phyloP scores from a whole-genome alignment of 2,329 filamentous ascomycete genomes.

The Alternaria viburni region DNA sequence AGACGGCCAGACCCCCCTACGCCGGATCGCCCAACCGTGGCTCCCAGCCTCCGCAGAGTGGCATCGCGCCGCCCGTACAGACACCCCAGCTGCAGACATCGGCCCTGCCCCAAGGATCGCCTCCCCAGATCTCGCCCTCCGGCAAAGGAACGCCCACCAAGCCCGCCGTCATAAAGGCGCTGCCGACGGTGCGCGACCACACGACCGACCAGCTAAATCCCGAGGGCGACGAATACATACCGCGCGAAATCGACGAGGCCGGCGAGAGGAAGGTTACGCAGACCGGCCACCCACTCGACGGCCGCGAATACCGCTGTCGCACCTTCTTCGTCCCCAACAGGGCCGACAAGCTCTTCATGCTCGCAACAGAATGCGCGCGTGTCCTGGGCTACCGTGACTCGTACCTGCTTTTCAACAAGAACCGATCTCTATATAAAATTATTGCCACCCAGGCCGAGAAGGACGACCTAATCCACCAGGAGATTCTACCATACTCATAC shows the following conservation, averaged over 20 bases:
- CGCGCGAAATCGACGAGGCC: constrained; percentile 88
- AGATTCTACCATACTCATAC: constrained; percentile 96
- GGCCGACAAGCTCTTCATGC: constrained; percentile 95
- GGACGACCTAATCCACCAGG: constrained; percentile 92
- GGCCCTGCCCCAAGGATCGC: constrained; percentile 58
- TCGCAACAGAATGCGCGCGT: constrained; percentile 94
- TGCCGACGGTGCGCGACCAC: constrained; percentile 95
- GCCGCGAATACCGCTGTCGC: constrained; percentile 87
- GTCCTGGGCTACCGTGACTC: constrained; percentile 94
- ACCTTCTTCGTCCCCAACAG: constrained; percentile 92
- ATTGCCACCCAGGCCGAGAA: constrained; percentile 96
- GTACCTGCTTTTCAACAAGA: constrained; percentile 99
- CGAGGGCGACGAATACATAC: constrained; percentile 91
- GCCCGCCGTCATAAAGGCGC: constrained; percentile 80
- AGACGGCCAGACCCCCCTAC: constrained; percentile 53
- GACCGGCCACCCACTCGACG: constrained; percentile 81
- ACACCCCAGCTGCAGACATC: constrained; percentile 62
- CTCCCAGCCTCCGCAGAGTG: constrained; percentile 56
- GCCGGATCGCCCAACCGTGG: constrained; percentile 63
- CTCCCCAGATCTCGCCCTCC: constrained; percentile 68
- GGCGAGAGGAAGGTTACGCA: constrained; percentile 92
- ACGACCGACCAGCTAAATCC: constrained; percentile 93
- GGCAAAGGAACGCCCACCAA: constrained; percentile 79
- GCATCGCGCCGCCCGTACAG: constrained; percentile 56
- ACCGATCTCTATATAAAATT: constrained; percentile 94